Percentiles rank a stretch among this genome's conserved stretches.
phyloP scores from a whole-genome alignment of 106 monocot genomes.

The Dactylorhiza incarnata region DNA sequence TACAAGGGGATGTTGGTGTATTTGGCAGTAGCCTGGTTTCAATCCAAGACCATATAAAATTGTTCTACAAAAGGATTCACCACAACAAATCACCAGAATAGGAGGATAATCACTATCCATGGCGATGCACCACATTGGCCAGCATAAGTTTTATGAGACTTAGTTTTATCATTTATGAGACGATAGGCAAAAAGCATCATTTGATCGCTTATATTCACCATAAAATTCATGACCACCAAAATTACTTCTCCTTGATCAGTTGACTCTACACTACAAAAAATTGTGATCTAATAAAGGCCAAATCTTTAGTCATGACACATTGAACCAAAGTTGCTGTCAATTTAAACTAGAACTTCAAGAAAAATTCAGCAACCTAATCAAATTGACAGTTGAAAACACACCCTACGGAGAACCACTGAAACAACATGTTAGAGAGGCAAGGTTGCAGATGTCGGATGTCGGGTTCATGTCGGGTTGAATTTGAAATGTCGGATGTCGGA shows the following conservation, averaged over 20 bases:
- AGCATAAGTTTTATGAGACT: too few relatives aligned
- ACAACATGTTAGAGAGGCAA: too few relatives aligned
- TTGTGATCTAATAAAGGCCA: not conserved
- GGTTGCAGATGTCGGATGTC: too few relatives aligned
- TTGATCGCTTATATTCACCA: not conserved
- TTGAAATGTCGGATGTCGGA: too few relatives aligned
- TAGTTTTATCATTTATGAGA: not conserved
- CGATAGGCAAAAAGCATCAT: not conserved
- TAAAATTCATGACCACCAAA: not conserved
- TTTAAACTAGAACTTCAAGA: not conserved
- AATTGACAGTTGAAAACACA: not conserved
- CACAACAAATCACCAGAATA: not conserved
- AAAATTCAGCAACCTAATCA: not conserved
- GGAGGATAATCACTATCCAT: not conserved
- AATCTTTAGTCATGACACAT: not conserved
- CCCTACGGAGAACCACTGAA: too few relatives aligned
- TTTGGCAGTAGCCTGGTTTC: constrained; percentile 11
- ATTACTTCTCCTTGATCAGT: not conserved
- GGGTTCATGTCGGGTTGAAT: too few relatives aligned
- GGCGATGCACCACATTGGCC: not conserved
- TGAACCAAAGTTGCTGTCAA: not conserved
- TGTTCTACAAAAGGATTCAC: constrained; percentile 1
- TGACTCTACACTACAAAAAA: not conserved
- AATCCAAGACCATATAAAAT: constrained; percentile 8
- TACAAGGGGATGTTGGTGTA: constrained; percentile 24